phyloP scores from a whole-genome alignment of 495 filamentous ascomycete species.

The Aspergillus taichungensis region DNA sequence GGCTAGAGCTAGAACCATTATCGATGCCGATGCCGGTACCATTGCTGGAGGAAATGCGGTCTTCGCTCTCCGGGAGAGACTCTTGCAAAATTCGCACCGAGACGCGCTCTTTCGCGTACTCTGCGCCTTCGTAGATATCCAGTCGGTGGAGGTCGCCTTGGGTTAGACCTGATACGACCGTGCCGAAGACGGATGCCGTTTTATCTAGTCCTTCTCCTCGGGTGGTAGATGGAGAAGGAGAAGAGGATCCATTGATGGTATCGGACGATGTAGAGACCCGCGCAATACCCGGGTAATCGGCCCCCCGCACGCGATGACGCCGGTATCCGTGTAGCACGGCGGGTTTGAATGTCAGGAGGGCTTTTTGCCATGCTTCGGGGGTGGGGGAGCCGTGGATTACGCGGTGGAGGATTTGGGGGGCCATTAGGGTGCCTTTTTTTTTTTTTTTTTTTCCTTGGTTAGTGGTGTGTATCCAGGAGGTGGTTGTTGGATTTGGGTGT shows the following conservation, averaged over 20 bases:
- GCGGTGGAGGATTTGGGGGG: constrained; percentile 67
- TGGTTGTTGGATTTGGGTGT: not conserved
- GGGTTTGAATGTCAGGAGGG: constrained; percentile 54
- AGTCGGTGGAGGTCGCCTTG: constrained; percentile 65
- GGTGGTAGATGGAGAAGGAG: no score
- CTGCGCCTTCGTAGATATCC: constrained; percentile 71
- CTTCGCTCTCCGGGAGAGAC: constrained; percentile 13
- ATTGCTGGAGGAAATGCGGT: no score
- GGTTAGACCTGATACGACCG: constrained; percentile 69
- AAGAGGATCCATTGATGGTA: no score
- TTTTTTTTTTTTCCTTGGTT: no score
- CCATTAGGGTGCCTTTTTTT: constrained; percentile 55
- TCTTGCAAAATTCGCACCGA: constrained; percentile 45
- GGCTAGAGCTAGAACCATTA: no score
- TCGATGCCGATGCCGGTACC: no score
- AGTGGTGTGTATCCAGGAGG: not conserved
- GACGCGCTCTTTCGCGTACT: constrained; percentile 61
- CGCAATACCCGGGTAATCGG: constrained; percentile 83
- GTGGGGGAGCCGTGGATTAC: constrained; percentile 60
- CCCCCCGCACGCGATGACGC: constrained; percentile 55
- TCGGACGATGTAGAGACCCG: constrained; percentile 22
- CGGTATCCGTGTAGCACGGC: constrained; percentile 66
- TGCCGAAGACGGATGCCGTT: constrained; percentile 58
- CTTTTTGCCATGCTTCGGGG: constrained; percentile 41
- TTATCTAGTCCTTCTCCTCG: no score